These are phyloP conservation scores for Daldinia sp. DNA, from an alignment of 2,329 filamentous ascomycete genomes.

Conservation along the genomic window DNA sequence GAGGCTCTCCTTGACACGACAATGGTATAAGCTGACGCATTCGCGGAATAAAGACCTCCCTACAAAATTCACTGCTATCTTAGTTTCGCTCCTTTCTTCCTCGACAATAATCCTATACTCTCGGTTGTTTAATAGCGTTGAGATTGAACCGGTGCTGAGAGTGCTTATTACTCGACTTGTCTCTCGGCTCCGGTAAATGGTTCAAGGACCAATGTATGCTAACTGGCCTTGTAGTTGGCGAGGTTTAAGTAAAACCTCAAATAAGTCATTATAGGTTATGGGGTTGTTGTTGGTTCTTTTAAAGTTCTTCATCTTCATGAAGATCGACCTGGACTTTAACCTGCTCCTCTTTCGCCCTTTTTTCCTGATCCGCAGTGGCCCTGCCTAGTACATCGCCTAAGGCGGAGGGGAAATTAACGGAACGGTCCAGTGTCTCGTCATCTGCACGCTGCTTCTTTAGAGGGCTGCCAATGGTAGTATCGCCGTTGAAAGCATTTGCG, in stretches of 20 bases:
- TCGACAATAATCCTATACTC: neutral
- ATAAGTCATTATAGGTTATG: neutral
- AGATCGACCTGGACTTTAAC: slow-evolving; percentile 29
- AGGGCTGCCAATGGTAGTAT: slow-evolving; percentile 72
- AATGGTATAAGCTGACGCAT: slow-evolving; percentile 3
- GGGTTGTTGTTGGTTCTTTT: slow-evolving; percentile 9
- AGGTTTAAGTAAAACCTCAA: neutral
- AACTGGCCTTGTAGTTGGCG: neutral
- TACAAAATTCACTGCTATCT: slow-evolving; percentile 4
- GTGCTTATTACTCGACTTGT: neutral
- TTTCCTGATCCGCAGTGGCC: slow-evolving; percentile 46
- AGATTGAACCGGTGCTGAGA: slow-evolving; percentile 1
- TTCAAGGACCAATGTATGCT: neutral
- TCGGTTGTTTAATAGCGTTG: neutral
- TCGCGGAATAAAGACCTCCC: slow-evolving; percentile 9
- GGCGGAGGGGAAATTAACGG: slow-evolving; percentile 54
- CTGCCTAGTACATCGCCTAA: slow-evolving; percentile 57
- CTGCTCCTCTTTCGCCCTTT: slow-evolving; percentile 37
- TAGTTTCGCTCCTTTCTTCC: neutral
- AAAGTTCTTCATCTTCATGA: slow-evolving; percentile 52
- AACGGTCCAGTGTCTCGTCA: slow-evolving; percentile 58
- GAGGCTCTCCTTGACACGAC: neutral
- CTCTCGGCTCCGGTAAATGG: neutral
- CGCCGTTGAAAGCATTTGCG: slow-evolving; percentile 60
- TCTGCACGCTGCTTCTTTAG: slow-evolving; percentile 79